phyloP scores from a whole-genome alignment of 2,329 filamentous ascomycete genomes.

The Phoma sp. region DNA sequence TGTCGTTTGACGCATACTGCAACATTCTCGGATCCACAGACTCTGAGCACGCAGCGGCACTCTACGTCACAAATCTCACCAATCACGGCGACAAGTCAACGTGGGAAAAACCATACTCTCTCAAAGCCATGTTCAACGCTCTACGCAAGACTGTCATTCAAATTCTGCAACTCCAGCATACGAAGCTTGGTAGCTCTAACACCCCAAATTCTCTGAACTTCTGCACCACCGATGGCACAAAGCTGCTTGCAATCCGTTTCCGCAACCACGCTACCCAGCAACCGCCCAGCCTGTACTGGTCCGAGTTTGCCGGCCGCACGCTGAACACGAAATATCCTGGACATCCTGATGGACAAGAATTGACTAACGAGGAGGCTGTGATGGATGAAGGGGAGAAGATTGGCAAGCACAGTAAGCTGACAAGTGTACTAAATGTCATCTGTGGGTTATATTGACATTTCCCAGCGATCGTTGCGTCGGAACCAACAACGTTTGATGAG shows the following conservation, averaged over 20 bases:
- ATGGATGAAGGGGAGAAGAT: constrained; percentile 50
- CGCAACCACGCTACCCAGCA: constrained; percentile 60
- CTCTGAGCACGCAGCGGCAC: constrained; percentile 59
- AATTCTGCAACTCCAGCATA: constrained; percentile 56
- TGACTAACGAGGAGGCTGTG: constrained; percentile 43
- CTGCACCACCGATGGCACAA: constrained; percentile 58
- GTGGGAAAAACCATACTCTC: constrained; percentile 54
- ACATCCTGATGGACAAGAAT: constrained; percentile 51
- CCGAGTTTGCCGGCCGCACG: constrained; percentile 57
- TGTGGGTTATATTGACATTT: not conserved
- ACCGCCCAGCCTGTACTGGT: constrained; percentile 60
- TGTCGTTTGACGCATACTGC: constrained; percentile 57
- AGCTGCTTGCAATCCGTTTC: constrained; percentile 59
- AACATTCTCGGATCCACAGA: constrained; percentile 60
- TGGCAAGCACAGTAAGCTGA: constrained; percentile 52
- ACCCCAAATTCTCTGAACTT: constrained; percentile 61
- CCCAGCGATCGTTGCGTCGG: constrained; percentile 56
- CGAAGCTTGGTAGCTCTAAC: constrained; percentile 46
- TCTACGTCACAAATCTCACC: constrained; percentile 57
- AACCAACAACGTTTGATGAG: constrained; percentile 61
- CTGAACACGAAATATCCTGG: constrained; percentile 61
- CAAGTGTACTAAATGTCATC: not conserved
- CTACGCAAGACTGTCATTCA: constrained; percentile 55
- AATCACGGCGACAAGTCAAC: constrained; percentile 43
- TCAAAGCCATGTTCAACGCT: constrained; percentile 53